These are phyloP conservation scores for Pezicula neosporulosa DNA, from an alignment of 2,329 filamentous ascomycete species.

Conservation along the genomic window DNA sequence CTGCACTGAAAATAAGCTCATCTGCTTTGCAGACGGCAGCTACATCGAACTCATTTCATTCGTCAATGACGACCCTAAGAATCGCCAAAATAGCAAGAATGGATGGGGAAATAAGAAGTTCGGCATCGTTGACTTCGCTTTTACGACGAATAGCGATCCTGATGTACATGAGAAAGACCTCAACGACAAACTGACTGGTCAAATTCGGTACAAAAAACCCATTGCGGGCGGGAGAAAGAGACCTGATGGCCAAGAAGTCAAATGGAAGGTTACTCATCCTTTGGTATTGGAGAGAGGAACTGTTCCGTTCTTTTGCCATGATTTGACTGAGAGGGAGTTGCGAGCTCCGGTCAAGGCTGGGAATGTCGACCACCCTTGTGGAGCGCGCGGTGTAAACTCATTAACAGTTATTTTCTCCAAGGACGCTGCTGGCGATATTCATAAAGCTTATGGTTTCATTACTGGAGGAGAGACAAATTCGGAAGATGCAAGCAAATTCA, in stretches of 20 bases:
- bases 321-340: slow-evolving; percentile 52
- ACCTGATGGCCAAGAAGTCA: slow-evolving; percentile 51
- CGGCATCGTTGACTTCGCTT: slow-evolving; percentile 59
- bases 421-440: slow-evolving; percentile 17
- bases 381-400: slow-evolving; percentile 45
- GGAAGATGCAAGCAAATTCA: no score
- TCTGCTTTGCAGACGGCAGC: slow-evolving; percentile 58
- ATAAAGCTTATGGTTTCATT: slow-evolving; percentile 27
- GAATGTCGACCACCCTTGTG: slow-evolving; percentile 45
- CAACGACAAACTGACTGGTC: slow-evolving; percentile 17
- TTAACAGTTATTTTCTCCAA: slow-evolving; percentile 35
- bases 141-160: slow-evolving; percentile 41
- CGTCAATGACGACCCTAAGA: slow-evolving; percentile 38
- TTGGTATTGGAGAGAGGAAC: slow-evolving; percentile 37
- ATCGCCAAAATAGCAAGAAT: slow-evolving; percentile 38
- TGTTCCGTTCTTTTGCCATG: slow-evolving; percentile 64
- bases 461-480: background rate
- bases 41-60: slow-evolving; percentile 68
- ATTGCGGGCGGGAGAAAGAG: slow-evolving; percentile 48
- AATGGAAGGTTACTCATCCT: slow-evolving; percentile 54
- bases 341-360: slow-evolving; percentile 46
- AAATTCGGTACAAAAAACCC: slow-evolving; percentile 45
- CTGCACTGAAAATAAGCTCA: slow-evolving; percentile 57
- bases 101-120: slow-evolving; percentile 53
- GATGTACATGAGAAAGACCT: slow-evolving; percentile 25